Evolutionary conservation across 2,329 filamentous ascomycete genomes (phyloP).

Genomic region (Dactylellina parvicollis): DNA sequence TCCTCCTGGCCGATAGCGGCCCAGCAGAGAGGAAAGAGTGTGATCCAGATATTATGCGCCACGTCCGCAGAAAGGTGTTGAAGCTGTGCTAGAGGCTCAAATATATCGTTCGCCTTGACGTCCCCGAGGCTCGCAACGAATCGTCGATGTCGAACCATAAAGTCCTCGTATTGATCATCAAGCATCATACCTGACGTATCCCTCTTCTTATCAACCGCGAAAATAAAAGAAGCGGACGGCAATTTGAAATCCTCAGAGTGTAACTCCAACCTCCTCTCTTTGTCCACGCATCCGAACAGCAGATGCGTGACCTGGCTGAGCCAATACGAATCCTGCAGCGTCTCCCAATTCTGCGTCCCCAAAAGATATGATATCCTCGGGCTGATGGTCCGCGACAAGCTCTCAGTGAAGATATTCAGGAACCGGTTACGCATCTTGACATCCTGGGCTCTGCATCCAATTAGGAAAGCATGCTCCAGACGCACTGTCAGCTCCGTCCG

Average conservation of each 20-base stretch:
- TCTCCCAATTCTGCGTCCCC: slow-evolving; percentile 92
- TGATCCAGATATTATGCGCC: slow-evolving; percentile 88
- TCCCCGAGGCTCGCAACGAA: slow-evolving; percentile 86
- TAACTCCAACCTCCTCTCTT: slow-evolving; percentile 79
- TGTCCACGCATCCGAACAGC: slow-evolving; percentile 88
- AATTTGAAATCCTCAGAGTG: slow-evolving; percentile 85
- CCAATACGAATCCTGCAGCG: slow-evolving; percentile 94
- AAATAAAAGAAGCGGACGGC: slow-evolving; percentile 77
- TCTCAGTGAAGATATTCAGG: slow-evolving; percentile 94
- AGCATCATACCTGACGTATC: slow-evolving; percentile 73
- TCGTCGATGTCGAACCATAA: slow-evolving; percentile 80
- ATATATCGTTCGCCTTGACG: slow-evolving; percentile 84
- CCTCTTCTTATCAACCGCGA: slow-evolving; percentile 74
- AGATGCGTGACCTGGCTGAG: slow-evolving; percentile 93
- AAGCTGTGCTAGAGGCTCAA: slow-evolving; percentile 89
- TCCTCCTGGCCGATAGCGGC: slow-evolving; percentile 87
- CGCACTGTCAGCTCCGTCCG: slow-evolving; percentile 94
- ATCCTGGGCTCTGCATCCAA: slow-evolving; percentile 90
- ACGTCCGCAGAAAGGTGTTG: slow-evolving; percentile 87
- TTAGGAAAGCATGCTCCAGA: slow-evolving; percentile 97
- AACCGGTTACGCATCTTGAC: slow-evolving; percentile 97
- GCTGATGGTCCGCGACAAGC: slow-evolving; percentile 88
- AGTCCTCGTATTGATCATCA: slow-evolving; percentile 81
- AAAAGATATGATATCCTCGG: slow-evolving; percentile 88
- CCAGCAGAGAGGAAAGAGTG: slow-evolving; percentile 93